Base-by-base conservation (phyloP, 352 stramenopile species). In the Globisporangium emineosum region DNA sequence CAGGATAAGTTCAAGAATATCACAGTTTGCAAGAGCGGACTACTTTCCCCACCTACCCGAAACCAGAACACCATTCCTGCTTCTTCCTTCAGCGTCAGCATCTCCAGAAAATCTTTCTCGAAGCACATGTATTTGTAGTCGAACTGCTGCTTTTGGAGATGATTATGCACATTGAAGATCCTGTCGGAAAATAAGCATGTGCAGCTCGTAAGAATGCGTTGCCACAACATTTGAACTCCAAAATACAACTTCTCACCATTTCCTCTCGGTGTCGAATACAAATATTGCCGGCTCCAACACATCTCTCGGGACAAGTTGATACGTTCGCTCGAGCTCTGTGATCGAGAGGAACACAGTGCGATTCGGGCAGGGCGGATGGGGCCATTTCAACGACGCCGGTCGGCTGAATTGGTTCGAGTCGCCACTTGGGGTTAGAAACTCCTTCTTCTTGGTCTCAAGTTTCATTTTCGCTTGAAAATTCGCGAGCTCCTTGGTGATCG, bases 121-220 rank as follows among this genome's bases (percentile, higher is more conserved):
- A 90, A 90, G 66, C 72, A 76, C 80, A 92, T 89, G 68, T 89
- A 92, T 5, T 69, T 73, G 60, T 88, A 89, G 70, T 92, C 83
- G 56, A 92, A 90, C 27, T 71, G 66, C 25, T 73, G 65, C 50
- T 88, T 89, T 59, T 89, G 83, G n/a, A 92, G 68, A n/a, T 57
- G 62, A 33, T 81, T 90, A 65, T 92, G 83, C 40, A 74, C 73
- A 64, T 81, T 72, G 62, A 90, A 92, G 49, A 92, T 76, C 81
- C 80, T 89, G 29, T 15, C 5, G 8, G 32, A 57, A 50, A 40
- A 7, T 8, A 64, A 2, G 8, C 21, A 30, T 8, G 2, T 19
- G 15, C 15, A 65, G 5, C 9, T 42, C 4, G 30, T 57, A 5
- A 23, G 15, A 23, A 53, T 25, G 17, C 15, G 15, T 13, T 13